Conservation (phyloP, 2,329 filamentous ascomycete species). For the Pyricularia grisea region DNA sequence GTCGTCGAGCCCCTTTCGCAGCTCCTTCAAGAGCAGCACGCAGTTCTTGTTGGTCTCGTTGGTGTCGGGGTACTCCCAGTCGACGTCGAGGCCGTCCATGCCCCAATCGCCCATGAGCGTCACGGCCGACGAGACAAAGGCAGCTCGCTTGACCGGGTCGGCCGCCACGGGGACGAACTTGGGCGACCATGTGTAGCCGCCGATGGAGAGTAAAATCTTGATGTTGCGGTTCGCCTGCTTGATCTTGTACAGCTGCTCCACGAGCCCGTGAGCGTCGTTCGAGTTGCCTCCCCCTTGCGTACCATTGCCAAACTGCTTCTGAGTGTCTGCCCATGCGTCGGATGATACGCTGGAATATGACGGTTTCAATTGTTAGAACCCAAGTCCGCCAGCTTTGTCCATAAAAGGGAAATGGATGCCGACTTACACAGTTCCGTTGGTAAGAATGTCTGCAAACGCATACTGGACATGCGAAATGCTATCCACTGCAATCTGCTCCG, state of each 20-base stretch:
- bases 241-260: constrained; percentile 66
- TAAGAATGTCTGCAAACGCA: constrained; percentile 35
- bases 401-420: not conserved
- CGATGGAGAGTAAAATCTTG: constrained; percentile 69
- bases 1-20: constrained; percentile 23
- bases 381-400: not conserved
- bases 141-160: constrained; percentile 48
- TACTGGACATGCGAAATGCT: constrained; percentile 67
- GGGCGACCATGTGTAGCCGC: constrained; percentile 67
- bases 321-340: constrained; percentile 51
- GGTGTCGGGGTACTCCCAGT: constrained; percentile 43
- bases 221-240: constrained; percentile 69
- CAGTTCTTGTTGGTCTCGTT: constrained; percentile 27
- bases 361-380: not conserved
- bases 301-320: constrained; percentile 51
- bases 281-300: constrained; percentile 19
- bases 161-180: constrained; percentile 58
- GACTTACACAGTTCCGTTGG: constrained; percentile 34
- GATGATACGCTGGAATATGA: constrained; percentile 32
- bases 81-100: constrained; percentile 45
- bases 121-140: constrained; percentile 61
- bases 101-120: constrained; percentile 59
- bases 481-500: constrained; percentile 55
- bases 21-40: constrained; percentile 29
- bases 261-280: constrained; percentile 63